Evolutionary conservation across 208 protist species (phyloP), one percentile per base, ranked within the genome.

Genomic region (Kentomonas sorsogonicus): DNA sequence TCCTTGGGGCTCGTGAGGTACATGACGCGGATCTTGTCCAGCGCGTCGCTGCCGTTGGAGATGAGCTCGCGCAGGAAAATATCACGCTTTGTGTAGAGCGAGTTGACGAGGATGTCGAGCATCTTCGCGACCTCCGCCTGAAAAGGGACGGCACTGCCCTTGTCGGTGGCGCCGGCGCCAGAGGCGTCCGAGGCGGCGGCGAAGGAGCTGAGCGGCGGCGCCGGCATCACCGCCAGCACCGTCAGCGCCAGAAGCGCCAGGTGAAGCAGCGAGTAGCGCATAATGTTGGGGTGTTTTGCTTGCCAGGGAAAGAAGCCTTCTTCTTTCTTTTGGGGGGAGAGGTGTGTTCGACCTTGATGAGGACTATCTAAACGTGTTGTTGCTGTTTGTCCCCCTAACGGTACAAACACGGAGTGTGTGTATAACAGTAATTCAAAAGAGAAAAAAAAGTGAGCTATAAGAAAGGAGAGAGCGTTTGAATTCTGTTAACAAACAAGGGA

Each of bases 61-160:
- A 99, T 99, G 40, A 99, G 75, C 89, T 99, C 99, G 48, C 99
- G 95, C 10, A 99, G 74, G 72, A 99, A 99, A 63, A 99, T 98
- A 43, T 99, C 97, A 45, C 96, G 98, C 77, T 99, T 99, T 9
- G 97, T 98, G 91, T 99, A 99, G 33, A 99, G 89, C 20, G 95
- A 98, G 77, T 99, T 97, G 58, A 99, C 98, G 34, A 99, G 91
- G 51, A 99, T 99, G 60, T 98, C 90, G 47, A 99, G 89, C 75
- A 99, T 89, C 76, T 98, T 94, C 31, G 83, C 94, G 9, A 99
- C 96, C 71, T 99, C 96, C 3, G 97, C 94, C 71, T 98, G 81
- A 73, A 98, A 99, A 2, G 74, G 63, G 56, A 91, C 76, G n/a
- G 83, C 79, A n/a, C 41, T 44, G 15, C 82, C 86, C 81, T 78